Conservation (phyloP, 2,329 filamentous ascomycete species). For the Diaporthe vaccinii region DNA sequence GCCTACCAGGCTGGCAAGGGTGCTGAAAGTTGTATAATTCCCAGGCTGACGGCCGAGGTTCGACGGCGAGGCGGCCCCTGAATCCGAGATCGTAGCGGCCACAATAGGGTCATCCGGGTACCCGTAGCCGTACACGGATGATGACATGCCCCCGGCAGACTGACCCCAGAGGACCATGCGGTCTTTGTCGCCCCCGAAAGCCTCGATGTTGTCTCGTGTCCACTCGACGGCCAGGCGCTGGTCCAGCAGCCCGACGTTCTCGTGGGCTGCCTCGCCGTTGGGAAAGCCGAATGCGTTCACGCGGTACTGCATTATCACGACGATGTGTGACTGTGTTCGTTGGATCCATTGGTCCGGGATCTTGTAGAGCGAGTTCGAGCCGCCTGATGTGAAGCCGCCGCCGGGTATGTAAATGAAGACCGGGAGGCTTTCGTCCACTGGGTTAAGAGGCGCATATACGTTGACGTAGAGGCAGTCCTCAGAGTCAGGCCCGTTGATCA, state of each 20-base stretch:
- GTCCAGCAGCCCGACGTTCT: slow-evolving; percentile 66
- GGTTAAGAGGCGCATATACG: slow-evolving; percentile 18
- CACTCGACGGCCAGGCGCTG: slow-evolving; percentile 67
- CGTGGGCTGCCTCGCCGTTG: slow-evolving; percentile 46
- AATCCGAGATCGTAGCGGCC: slow-evolving; percentile 54
- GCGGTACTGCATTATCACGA: slow-evolving; percentile 28
- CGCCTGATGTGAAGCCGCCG: slow-evolving; percentile 32
- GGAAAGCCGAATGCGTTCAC: slow-evolving; percentile 47
- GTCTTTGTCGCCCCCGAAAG: slow-evolving; percentile 63
- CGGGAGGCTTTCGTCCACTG: not conserved
- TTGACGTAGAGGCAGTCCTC: slow-evolving; percentile 37
- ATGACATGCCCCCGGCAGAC: slow-evolving; percentile 58
- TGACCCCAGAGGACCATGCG: slow-evolving; percentile 63
- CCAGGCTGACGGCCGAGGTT: slow-evolving; percentile 13
- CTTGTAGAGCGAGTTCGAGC: slow-evolving; percentile 31
- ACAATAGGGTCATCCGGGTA: slow-evolving; percentile 59
- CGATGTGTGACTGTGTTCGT: slow-evolving; percentile 26
- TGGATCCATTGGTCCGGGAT: slow-evolving; percentile 35
- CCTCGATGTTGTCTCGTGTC: slow-evolving; percentile 62
- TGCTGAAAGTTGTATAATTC: slow-evolving; percentile 53
- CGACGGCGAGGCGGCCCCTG: slow-evolving; percentile 51
- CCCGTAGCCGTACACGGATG: slow-evolving; percentile 56
- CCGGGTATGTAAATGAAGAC: slow-evolving; percentile 34
- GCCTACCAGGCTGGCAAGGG: slow-evolving; percentile 55
- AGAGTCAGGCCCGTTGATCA: slow-evolving; percentile 26